A percentile compares a stretch with the other conserved stretches of the same genome.
Evolutionary conservation across 2,329 filamentous ascomycete genomes (phyloP).

Genomic region (Epichloe hybrida): DNA sequence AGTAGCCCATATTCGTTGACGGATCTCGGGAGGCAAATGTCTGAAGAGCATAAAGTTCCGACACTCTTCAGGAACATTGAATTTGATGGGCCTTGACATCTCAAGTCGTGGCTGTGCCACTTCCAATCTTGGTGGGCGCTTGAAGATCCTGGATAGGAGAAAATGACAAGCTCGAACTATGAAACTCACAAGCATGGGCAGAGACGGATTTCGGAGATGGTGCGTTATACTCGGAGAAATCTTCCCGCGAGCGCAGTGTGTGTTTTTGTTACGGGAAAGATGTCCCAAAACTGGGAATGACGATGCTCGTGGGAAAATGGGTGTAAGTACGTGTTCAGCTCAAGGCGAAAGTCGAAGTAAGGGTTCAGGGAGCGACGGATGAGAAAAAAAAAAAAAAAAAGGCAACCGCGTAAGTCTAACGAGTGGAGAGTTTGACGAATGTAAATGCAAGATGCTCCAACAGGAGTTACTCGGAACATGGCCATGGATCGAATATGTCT

Average conservation of each 20-base stretch:
- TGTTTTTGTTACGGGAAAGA: neutral
- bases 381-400: neutral
- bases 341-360: neutral
- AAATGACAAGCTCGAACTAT: neutral
- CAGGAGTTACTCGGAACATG: neutral
- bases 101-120: neutral
- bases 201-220: neutral
- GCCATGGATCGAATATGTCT: neutral
- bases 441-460: neutral
- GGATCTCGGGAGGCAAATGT: constrained; percentile 22
- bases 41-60: constrained; percentile 19
- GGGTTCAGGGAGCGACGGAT: neutral
- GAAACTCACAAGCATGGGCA: neutral
- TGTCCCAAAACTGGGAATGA: neutral
- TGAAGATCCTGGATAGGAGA: neutral
- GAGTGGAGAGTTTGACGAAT: neutral
- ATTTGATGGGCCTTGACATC: constrained; percentile 9
- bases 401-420: neutral
- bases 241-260: neutral
- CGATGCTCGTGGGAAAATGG: neutral
- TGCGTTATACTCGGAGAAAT: neutral
- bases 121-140: neutral
- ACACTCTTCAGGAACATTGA: constrained; percentile 18
- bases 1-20: constrained; percentile 21
- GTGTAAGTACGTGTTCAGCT: neutral